Conservation (phyloP, 2,329 filamentous ascomycete genomes). For the Aspergillus spinulosporus region DNA sequence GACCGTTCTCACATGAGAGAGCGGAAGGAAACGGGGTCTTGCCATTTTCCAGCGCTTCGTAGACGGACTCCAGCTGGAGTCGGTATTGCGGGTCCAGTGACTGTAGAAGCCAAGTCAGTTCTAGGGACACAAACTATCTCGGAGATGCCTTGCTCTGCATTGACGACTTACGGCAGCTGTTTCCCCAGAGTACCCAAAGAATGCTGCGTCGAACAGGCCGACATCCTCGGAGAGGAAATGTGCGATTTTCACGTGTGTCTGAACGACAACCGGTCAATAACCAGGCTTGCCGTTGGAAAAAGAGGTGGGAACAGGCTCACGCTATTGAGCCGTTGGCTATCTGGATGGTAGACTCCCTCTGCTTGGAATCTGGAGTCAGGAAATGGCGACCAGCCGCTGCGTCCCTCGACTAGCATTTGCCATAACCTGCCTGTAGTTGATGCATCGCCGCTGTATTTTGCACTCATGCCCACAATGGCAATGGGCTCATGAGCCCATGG, state of each 20-base stretch:
- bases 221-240: conserved; percentile 17
- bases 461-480: not conserved
- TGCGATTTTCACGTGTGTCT: not conserved
- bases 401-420: conserved; percentile 18
- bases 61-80: conserved; percentile 28
- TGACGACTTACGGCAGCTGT: conserved; percentile 5
- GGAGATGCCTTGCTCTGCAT: no score
- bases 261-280: no score
- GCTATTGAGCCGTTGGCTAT: not conserved
- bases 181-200: conserved; percentile 26
- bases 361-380: conserved; percentile 20
- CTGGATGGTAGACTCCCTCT: conserved; percentile 13
- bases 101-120: not conserved
- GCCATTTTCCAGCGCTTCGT: conserved; percentile 19
- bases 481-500: not conserved
- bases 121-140: no score
- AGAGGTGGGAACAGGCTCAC: not conserved
- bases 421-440: conserved; percentile 13
- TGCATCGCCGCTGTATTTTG: not conserved
- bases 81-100: conserved; percentile 32
- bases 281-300: not conserved
- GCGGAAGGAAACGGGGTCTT: not conserved
- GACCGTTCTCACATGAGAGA: not conserved
- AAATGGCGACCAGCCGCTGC: conserved; percentile 13
- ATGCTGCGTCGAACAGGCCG: conserved; percentile 23